phyloP scores from a whole-genome alignment of 345 rosid species.

The Noccaea caerulescens region DNA sequence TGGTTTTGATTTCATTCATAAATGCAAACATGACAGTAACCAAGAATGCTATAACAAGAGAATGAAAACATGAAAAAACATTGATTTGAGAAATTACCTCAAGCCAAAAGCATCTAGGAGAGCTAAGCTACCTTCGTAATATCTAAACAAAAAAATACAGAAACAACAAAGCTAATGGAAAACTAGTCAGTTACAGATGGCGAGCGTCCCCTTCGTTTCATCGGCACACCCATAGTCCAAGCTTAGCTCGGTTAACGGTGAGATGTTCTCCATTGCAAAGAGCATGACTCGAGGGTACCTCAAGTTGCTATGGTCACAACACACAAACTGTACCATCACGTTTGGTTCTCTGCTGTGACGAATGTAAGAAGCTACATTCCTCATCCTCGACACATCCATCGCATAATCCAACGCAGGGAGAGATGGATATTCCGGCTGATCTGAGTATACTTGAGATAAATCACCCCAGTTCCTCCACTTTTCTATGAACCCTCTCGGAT shows the following conservation, averaged over 20 bases:
- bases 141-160: constrained; percentile 1
- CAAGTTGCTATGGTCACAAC: constrained; percentile 75
- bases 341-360: constrained; percentile 81
- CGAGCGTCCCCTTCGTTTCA: constrained; percentile 65
- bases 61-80: background rate
- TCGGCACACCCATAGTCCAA: constrained; percentile 88
- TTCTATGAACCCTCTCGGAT: constrained; percentile 65
- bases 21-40: background rate
- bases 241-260: constrained; percentile 80
- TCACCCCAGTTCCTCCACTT: constrained; percentile 86
- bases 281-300: constrained; percentile 91
- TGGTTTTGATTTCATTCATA: background rate
- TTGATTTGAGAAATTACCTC: constrained; percentile 27
- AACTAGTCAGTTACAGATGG: constrained; percentile 50
- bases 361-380: constrained; percentile 91
- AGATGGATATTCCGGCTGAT: constrained; percentile 61
- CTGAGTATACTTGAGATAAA: constrained; percentile 58
- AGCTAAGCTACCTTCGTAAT: background rate
- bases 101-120: background rate
- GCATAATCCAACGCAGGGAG: constrained; percentile 83
- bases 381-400: constrained; percentile 83
- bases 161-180: background rate
- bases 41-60: background rate
- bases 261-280: constrained; percentile 83
- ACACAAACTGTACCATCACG: constrained; percentile 75